Percentiles rank a stretch among this genome's conserved stretches.
Conservation (phyloP, 345 rosid genomes). For the Salix purpurea region DNA sequence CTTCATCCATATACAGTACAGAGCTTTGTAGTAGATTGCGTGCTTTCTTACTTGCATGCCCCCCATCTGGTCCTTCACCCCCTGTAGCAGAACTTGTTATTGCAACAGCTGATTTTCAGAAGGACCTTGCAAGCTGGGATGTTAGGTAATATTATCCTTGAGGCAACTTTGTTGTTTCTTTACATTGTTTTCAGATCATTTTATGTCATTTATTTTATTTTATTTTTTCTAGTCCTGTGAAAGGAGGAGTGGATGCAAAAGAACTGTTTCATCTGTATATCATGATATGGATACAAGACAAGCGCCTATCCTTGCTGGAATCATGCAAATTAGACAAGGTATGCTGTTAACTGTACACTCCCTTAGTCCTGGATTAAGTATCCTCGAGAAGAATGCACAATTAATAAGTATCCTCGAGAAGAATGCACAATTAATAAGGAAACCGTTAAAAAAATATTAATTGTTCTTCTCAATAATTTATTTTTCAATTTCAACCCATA, state of each 20-base stretch:
- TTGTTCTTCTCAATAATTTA: too few relatives aligned
- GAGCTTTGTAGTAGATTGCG: constrained; percentile 87
- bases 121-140: constrained; percentile 82
- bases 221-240: constrained; percentile 53
- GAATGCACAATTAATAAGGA: too few relatives aligned
- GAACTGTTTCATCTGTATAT: constrained; percentile 90
- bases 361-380: too few relatives aligned
- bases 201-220: background rate
- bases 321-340: constrained; percentile 97
- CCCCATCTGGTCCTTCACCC: constrained; percentile 91
- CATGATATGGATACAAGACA: constrained; percentile 96
- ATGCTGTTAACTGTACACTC: background rate
- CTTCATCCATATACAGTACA: constrained; percentile 83
- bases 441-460: too few relatives aligned
- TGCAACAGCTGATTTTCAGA: constrained; percentile 94
- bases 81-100: constrained; percentile 87
- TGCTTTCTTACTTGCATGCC: constrained; percentile 84
- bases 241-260: constrained; percentile 97
- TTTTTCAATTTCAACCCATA: too few relatives aligned
- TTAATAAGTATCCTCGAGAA: too few relatives aligned
- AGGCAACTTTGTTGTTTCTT: background rate
- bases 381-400: too few relatives aligned
- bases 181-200: constrained; percentile 8
- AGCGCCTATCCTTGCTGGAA: constrained; percentile 78
- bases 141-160: constrained; percentile 45